These are phyloP conservation scores for Tetracladium setigerum DNA, from an alignment of 495 filamentous ascomycete genomes.

Conservation along the genomic window DNA sequence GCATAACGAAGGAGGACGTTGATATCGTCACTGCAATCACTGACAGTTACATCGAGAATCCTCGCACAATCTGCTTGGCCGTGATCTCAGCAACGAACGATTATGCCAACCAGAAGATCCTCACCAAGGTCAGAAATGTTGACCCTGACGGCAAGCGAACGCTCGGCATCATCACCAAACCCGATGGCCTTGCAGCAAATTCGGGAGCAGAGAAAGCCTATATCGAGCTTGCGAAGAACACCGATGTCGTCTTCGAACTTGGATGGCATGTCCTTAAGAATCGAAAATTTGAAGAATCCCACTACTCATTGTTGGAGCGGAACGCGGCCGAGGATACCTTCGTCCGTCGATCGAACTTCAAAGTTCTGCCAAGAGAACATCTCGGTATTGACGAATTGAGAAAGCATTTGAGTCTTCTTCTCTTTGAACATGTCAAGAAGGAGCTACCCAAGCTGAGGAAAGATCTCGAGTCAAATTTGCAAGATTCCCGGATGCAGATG, in stretches of 20 bases:
- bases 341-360: conserved; percentile 28
- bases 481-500: background rate
- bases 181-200: conserved; percentile 38
- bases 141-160: conserved; percentile 43
- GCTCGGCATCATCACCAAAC: conserved; percentile 53
- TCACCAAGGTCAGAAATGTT: conserved; percentile 28
- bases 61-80: conserved; percentile 49
- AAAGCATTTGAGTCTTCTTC: conserved; percentile 31
- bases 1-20: conserved; percentile 33
- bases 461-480: conserved; percentile 11
- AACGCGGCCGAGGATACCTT: conserved; percentile 33
- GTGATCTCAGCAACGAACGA: conserved; percentile 47
- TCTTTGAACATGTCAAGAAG: conserved; percentile 33
- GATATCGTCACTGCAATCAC: conserved; percentile 43
- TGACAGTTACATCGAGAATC: conserved; percentile 48
- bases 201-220: conserved; percentile 43
- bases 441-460: conserved; percentile 27
- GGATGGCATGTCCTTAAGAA: conserved; percentile 69
- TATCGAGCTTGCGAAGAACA: conserved; percentile 49
- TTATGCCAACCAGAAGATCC: conserved; percentile 40
- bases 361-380: conserved; percentile 11
- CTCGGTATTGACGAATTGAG: conserved; percentile 33
- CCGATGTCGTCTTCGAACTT: conserved; percentile 51
- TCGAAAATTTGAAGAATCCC: conserved; percentile 36
- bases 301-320: conserved; percentile 28